phyloP scores from a whole-genome alignment of 2,329 filamentous ascomycete genomes.

The Fusarium pseudoanthophilum region DNA sequence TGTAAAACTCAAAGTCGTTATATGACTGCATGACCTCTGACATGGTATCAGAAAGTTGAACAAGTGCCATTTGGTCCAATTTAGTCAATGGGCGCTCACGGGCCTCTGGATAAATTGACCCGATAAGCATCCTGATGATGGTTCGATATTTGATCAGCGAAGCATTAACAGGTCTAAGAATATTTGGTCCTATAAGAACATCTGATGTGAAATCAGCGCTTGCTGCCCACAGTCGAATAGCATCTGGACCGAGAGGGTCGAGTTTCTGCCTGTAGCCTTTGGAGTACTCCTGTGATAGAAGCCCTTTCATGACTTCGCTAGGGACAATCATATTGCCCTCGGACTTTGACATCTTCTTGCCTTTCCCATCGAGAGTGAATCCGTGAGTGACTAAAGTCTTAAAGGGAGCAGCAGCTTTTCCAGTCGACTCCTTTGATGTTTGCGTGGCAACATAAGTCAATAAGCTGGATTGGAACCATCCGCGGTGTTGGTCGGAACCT shows the following conservation, averaged over 20 bases:
- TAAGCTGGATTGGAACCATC: slow-evolving; percentile 98
- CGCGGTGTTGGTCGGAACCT: slow-evolving; percentile 94
- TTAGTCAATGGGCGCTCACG: slow-evolving; percentile 63
- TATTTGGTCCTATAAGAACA: slow-evolving; percentile 80
- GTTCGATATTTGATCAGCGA: slow-evolving; percentile 87
- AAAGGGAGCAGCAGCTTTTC: slow-evolving; percentile 71
- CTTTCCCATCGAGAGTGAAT: slow-evolving; percentile 87
- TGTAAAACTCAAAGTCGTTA: slow-evolving; percentile 82
- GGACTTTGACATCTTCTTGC: slow-evolving; percentile 99
- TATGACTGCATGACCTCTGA: slow-evolving; percentile 72
- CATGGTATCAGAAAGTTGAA: slow-evolving; percentile 76
- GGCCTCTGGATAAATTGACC: slow-evolving; percentile 71
- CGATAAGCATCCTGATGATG: slow-evolving; percentile 90
- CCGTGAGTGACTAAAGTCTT: slow-evolving; percentile 93
- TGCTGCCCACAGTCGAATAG: slow-evolving; percentile 89
- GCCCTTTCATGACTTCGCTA: slow-evolving; percentile 84
- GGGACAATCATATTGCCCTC: slow-evolving; percentile 89
- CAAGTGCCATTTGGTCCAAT: slow-evolving; percentile 79
- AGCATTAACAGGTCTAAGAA: slow-evolving; percentile 80
- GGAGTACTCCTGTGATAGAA: slow-evolving; percentile 73
- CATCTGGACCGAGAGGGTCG: slow-evolving; percentile 85
- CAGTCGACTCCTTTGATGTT: slow-evolving; percentile 47
- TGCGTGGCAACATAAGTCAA: slow-evolving; percentile 83
- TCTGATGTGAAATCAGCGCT: slow-evolving; percentile 92
- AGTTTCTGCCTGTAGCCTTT: slow-evolving; percentile 58